Conservation (phyloP, 345 rosid species). For the Euphorbia peplus region DNA sequence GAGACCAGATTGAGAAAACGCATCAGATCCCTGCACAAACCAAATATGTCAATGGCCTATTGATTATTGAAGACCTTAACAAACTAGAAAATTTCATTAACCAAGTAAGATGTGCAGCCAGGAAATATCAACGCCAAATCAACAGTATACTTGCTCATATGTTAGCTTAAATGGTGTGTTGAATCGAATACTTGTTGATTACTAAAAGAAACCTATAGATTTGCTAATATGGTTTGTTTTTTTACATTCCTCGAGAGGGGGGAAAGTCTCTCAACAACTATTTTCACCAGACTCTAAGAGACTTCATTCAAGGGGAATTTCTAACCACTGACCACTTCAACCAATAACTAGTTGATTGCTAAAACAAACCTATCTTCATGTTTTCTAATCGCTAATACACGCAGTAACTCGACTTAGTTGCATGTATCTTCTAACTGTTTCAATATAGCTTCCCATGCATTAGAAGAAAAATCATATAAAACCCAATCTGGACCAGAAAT, state of each 20-base stretch:
- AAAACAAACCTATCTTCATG: background rate
- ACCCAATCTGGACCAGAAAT: background rate
- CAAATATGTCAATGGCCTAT: constrained; percentile 11
- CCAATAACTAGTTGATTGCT: background rate
- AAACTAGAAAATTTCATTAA: background rate
- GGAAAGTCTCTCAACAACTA: background rate
- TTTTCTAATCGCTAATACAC: background rate
- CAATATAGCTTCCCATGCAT: background rate
- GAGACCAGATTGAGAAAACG: constrained; percentile 96
- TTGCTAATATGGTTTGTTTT: no score
- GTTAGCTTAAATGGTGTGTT: background rate
- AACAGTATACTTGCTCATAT: background rate
- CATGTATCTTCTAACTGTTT: background rate
- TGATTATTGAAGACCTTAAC: constrained; percentile 3
- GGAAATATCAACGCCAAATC: background rate
- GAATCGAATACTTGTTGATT: no score
- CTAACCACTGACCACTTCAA: background rate
- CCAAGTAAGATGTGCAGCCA: background rate
- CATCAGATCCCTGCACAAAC: constrained; percentile 77
- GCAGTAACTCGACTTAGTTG: background rate
- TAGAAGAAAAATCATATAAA: background rate
- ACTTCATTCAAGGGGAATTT: background rate
- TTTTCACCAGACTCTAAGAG: background rate
- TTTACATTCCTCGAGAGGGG: background rate
- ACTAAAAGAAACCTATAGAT: no score